Conservation (phyloP, 2,329 filamentous ascomycete genomes). For the Fusarium ramigenum region DNA sequence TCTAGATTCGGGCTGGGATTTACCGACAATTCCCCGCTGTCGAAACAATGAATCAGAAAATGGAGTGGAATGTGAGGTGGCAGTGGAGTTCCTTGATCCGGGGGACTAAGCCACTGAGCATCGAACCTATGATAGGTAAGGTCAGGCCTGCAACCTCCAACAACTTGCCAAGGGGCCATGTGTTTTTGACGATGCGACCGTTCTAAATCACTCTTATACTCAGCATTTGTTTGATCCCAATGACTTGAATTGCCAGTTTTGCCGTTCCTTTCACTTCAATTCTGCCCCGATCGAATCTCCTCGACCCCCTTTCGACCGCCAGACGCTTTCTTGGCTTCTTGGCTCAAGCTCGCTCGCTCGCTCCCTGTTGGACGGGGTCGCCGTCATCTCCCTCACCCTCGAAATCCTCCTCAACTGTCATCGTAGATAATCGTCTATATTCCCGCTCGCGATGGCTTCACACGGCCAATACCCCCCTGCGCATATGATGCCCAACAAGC, state of each 20-base stretch:
- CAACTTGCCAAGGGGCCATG: slow-evolving; percentile 41
- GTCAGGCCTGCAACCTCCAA: slow-evolving; percentile 33
- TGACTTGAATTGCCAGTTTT: slow-evolving; percentile 38
- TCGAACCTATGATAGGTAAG: slow-evolving; percentile 32
- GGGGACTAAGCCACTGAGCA: slow-evolving; percentile 40
- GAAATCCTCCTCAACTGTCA: slow-evolving; percentile 19
- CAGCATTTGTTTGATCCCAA: slow-evolving; percentile 37
- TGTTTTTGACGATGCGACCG: slow-evolving; percentile 42
- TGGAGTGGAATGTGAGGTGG: slow-evolving; percentile 27
- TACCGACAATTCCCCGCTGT: slow-evolving; percentile 39
- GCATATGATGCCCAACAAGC: slow-evolving; percentile 45
- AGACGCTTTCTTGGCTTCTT: slow-evolving; percentile 25
- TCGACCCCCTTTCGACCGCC: slow-evolving; percentile 32
- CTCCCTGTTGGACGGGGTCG: slow-evolving; percentile 32
- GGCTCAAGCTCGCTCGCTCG: slow-evolving; percentile 7
- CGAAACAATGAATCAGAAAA: slow-evolving; percentile 31
- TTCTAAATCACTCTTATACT: slow-evolving; percentile 37
- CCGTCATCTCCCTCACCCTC: slow-evolving; percentile 27
- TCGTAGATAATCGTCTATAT: background rate
- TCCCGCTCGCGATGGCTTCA: slow-evolving; percentile 47
- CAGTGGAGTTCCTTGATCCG: slow-evolving; percentile 25
- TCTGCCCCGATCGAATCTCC: slow-evolving; percentile 10
- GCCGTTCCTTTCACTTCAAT: slow-evolving; percentile 34
- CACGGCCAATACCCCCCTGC: slow-evolving; percentile 48
- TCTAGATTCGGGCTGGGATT: slow-evolving; percentile 11